Evolutionary conservation across 208 protist species (phyloP).

Genomic region (Angomonas deanei): DNA sequence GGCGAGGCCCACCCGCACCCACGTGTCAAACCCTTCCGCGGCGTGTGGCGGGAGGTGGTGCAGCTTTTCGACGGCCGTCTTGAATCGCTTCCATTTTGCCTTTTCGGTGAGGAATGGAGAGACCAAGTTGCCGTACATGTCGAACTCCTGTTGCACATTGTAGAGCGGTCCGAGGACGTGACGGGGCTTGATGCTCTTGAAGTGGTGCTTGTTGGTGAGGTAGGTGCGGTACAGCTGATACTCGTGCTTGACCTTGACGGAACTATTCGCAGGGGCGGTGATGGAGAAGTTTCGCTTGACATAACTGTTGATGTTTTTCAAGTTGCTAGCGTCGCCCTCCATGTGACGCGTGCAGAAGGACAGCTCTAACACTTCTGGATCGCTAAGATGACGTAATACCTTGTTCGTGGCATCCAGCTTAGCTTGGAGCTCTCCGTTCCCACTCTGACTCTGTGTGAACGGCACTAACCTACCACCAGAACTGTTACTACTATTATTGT

Average conservation of each 20-base stretch:
- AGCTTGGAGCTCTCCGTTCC: slow-evolving; percentile 43
- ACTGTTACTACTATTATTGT: slow-evolving; percentile 1
- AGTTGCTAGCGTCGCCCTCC: slow-evolving; percentile 16
- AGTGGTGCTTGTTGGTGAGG: slow-evolving; percentile 17
- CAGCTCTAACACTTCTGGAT: slow-evolving; percentile 63
- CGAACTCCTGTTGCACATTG: slow-evolving; percentile 51
- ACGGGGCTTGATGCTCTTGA: slow-evolving; percentile 44
- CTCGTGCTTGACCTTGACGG: neutral
- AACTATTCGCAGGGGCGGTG: neutral
- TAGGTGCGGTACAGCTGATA: slow-evolving; percentile 7
- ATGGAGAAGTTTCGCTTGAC: neutral
- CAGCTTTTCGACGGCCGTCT: slow-evolving; percentile 49
- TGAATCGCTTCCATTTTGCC: slow-evolving; percentile 71
- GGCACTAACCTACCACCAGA: neutral
- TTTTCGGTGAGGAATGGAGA: slow-evolving; percentile 63
- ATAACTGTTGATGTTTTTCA: neutral
- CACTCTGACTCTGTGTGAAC: neutral
- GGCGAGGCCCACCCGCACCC: slow-evolving; percentile 77
- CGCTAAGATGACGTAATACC: slow-evolving; percentile 47
- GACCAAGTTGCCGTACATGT: slow-evolving; percentile 75
- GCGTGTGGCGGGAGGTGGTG: slow-evolving; percentile 40
- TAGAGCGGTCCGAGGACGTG: slow-evolving; percentile 49
- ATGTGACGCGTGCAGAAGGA: slow-evolving; percentile 57
- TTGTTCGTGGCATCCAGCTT: slow-evolving; percentile 41
- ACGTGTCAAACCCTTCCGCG: slow-evolving; percentile 70